Conservation (phyloP, 208 protist genomes). For the Leishmania gerbilli region DNA sequence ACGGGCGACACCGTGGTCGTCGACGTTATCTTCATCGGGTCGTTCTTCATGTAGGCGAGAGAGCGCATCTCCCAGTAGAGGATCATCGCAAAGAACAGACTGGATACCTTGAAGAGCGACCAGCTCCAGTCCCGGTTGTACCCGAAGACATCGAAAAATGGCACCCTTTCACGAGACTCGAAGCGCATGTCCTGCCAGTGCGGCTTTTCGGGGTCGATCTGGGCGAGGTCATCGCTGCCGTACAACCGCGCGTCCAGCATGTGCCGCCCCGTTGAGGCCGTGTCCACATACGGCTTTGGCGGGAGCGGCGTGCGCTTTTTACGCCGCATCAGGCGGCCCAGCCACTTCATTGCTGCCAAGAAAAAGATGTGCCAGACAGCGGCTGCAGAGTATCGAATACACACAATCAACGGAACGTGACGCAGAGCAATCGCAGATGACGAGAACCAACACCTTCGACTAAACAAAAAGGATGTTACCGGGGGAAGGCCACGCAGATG, state of each 20-base stretch:
- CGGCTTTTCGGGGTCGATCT: constrained; percentile 87
- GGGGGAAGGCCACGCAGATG: not conserved
- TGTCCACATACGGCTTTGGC: constrained; percentile 90
- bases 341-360: constrained; percentile 62
- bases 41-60: constrained; percentile 57
- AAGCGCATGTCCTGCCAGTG: constrained; percentile 89
- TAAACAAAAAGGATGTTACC: not conserved
- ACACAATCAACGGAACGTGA: not conserved
- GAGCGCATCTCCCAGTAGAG: constrained; percentile 78
- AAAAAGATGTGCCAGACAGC: not conserved
- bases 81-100: constrained; percentile 50
- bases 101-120: constrained; percentile 77
- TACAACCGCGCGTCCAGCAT: constrained; percentile 78
- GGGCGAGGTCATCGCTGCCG: constrained; percentile 59
- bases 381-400: not conserved
- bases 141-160: constrained; percentile 89
- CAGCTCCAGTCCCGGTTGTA: constrained; percentile 92
- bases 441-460: not conserved
- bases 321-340: constrained; percentile 45
- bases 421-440: not conserved
- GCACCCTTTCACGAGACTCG: constrained; percentile 72
- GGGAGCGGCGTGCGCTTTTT: constrained; percentile 67
- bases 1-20: constrained; percentile 68
- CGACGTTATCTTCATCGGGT: constrained; percentile 52
- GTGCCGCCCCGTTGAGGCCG: constrained; percentile 50